Conservation (phyloP, 2,329 filamentous ascomycete genomes). For the Paecilomyces fulvus region DNA sequence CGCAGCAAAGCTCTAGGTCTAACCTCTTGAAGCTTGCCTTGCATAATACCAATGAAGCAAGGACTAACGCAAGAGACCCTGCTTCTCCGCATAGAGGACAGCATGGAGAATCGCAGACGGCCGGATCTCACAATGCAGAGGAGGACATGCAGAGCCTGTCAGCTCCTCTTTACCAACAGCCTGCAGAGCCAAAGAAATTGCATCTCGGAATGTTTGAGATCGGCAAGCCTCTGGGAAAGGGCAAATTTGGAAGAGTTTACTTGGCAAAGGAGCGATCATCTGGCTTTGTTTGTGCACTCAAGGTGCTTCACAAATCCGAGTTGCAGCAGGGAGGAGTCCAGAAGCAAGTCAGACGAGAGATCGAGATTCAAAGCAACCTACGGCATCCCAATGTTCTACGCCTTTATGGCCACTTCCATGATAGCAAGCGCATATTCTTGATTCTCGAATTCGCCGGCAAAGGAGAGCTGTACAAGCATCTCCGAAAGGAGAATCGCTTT, state of each 20-base stretch:
- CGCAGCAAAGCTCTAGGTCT: slow-evolving; percentile 46
- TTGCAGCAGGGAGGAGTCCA: slow-evolving; percentile 72
- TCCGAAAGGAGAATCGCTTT: slow-evolving; percentile 69
- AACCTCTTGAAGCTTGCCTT: slow-evolving; percentile 82
- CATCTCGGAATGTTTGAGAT: slow-evolving; percentile 95
- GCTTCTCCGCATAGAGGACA: slow-evolving; percentile 55
- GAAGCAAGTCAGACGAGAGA: slow-evolving; percentile 79
- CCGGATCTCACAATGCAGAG: slow-evolving; percentile 37
- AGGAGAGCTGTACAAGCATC: slow-evolving; percentile 81
- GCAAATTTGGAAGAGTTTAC: slow-evolving; percentile 81
- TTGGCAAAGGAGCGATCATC: slow-evolving; percentile 70
- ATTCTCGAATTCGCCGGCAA: slow-evolving; percentile 81
- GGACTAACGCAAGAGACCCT: slow-evolving; percentile 45
- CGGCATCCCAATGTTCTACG: slow-evolving; percentile 78
- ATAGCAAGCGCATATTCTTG: slow-evolving; percentile 77
- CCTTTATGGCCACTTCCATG: slow-evolving; percentile 81
- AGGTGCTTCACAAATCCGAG: slow-evolving; percentile 78
- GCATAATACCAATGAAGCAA: slow-evolving; percentile 63
- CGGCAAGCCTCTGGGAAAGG: slow-evolving; percentile 74
- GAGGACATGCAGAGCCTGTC: slow-evolving; percentile 28
- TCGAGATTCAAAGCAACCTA: slow-evolving; percentile 83
- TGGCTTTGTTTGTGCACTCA: slow-evolving; percentile 77
- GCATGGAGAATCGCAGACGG: slow-evolving; percentile 26
- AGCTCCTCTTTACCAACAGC: slow-evolving; percentile 49
- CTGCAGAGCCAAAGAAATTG: slow-evolving; percentile 50